Percentiles rank a stretch among this genome's conserved stretches.
phyloP scores from a whole-genome alignment of 2,329 filamentous ascomycete genomes.

The Fusarium guadeloupense region DNA sequence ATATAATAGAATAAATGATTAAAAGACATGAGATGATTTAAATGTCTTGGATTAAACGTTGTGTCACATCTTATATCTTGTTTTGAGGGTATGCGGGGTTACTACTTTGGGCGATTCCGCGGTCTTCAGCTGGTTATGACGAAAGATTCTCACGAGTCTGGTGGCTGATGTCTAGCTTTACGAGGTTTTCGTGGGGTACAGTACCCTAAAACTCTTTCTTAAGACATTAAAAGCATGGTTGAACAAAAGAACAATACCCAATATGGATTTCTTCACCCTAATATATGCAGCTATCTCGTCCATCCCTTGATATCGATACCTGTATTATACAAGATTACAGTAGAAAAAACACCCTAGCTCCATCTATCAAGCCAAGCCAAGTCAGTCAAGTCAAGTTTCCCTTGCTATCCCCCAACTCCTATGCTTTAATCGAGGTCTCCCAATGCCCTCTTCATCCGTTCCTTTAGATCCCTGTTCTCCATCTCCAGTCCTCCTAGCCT shows the following conservation, averaged over 20 bases:
- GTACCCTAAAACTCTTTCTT: no score
- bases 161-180: slow-evolving; percentile 11
- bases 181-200: slow-evolving; percentile 5
- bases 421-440: slow-evolving; percentile 40
- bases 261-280: slow-evolving; percentile 11
- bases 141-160: neutral
- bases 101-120: slow-evolving; percentile 46
- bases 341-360: slow-evolving; percentile 38
- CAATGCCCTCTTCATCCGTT: slow-evolving; percentile 61
- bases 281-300: slow-evolving; percentile 11
- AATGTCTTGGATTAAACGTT: neutral
- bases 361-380: no score
- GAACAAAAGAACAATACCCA: slow-evolving; percentile 9
- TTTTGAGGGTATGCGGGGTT: slow-evolving; percentile 39
- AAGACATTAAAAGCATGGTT: neutral
- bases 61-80: slow-evolving; percentile 32
- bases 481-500: slow-evolving; percentile 78
- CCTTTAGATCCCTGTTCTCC: slow-evolving; percentile 76
- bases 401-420: slow-evolving; percentile 15
- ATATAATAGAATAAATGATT: neutral
- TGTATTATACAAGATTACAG: slow-evolving; percentile 39
- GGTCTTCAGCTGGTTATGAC: neutral
- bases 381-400: no score
- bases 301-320: slow-evolving; percentile 29
- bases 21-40: neutral